phyloP scores from a whole-genome alignment of 1,139 yeast genomes.

The Saccharomyces hybrid region DNA sequence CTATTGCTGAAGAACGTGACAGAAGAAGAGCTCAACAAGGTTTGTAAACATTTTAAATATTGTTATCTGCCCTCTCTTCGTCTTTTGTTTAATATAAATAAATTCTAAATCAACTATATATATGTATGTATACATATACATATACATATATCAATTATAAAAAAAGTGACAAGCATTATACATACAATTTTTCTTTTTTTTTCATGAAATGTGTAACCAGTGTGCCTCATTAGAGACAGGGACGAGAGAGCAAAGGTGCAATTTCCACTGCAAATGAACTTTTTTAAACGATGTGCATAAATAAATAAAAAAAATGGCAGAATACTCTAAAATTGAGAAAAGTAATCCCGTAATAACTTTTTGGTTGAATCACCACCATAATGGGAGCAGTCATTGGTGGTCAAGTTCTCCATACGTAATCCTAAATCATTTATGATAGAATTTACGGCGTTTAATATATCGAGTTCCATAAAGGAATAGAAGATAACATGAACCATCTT shows the following conservation, averaged over 20 bases:
- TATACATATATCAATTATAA: neutral
- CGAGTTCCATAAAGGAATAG: conserved; percentile 64
- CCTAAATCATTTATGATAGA: conserved; percentile 23
- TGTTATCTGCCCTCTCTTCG: neutral
- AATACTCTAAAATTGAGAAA: conserved; percentile 7
- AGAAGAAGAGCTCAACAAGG: conserved; percentile 78
- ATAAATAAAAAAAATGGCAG: neutral
- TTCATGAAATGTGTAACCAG: neutral
- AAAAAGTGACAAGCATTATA: conserved; percentile 3
- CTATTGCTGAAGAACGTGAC: conserved; percentile 99
- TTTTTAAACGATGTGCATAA: neutral
- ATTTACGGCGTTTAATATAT: conserved; percentile 51
- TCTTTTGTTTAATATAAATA: neutral
- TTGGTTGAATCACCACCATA: conserved; percentile 50
- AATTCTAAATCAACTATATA: neutral
- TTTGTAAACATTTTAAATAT: conserved; percentile 22
- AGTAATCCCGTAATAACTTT: conserved; percentile 40
- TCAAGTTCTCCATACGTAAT: conserved; percentile 14
- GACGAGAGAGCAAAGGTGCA: neutral
- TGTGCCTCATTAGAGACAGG: neutral
- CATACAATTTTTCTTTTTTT: neutral
- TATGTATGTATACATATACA: neutral
- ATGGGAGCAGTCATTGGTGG: conserved; percentile 28
- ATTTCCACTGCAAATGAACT: neutral
- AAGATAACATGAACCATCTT: conserved; percentile 57